Evolutionary conservation across 2,329 filamentous ascomycete genomes (phyloP).

Genomic region (Fusarium sp.): DNA sequence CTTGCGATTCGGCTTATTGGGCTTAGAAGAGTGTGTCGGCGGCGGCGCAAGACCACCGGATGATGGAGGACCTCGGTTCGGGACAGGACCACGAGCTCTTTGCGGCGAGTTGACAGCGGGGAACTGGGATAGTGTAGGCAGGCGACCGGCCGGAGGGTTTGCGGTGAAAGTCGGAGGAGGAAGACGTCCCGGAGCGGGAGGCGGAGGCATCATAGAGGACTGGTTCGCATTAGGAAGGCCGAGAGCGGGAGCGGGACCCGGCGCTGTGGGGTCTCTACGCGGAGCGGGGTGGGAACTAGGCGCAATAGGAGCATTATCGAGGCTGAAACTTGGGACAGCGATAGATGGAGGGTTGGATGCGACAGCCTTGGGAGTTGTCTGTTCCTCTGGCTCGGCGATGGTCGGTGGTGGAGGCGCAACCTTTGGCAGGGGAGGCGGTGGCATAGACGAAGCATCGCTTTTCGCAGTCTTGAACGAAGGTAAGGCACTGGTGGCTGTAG

Average conservation of each 20-base stretch:
- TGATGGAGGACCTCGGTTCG: constrained; percentile 54
- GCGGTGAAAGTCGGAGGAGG: constrained; percentile 33
- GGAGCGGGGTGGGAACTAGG: constrained; percentile 33
- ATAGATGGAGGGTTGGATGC: constrained; percentile 43
- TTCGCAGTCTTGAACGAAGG: constrained; percentile 8
- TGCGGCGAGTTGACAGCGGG: constrained; percentile 66
- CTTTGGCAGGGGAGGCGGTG: constrained; percentile 53
- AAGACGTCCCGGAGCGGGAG: constrained; percentile 39
- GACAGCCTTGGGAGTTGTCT: constrained; percentile 65
- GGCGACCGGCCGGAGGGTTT: constrained; percentile 45
- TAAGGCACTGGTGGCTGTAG: constrained; percentile 9
- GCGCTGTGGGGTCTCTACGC: constrained; percentile 30
- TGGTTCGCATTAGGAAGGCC: constrained; percentile 1
- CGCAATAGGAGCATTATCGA: constrained; percentile 52
- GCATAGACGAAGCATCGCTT: constrained; percentile 53
- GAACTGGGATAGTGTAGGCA: constrained; percentile 58
- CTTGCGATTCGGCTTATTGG: constrained; percentile 71
- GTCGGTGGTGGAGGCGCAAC: constrained; percentile 41
- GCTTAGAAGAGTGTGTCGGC: constrained; percentile 64
- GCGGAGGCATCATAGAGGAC: constrained; percentile 49
- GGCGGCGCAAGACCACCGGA: constrained; percentile 64
- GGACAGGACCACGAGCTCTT: constrained; percentile 58
- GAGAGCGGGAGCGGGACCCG: constrained; percentile 24
- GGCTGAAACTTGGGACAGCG: constrained; percentile 60
- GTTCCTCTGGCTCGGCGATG: constrained; percentile 51